These are phyloP conservation scores for Ustilago xerochloae DNA, from an alignment of 1,284 basidiomycete species.

Conservation along the genomic window DNA sequence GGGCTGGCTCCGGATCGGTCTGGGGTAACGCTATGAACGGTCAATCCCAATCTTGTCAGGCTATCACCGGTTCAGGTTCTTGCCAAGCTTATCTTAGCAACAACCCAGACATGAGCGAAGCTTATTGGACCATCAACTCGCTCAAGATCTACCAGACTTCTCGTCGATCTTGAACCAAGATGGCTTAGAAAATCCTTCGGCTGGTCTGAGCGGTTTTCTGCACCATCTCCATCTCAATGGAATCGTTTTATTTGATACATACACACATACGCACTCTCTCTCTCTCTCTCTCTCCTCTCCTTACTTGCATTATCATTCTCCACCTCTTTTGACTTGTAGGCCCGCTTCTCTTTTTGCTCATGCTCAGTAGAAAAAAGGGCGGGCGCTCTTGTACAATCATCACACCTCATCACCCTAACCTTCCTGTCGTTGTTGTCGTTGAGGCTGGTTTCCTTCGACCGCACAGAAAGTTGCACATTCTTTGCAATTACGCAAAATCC, in stretches of 20 bases:
- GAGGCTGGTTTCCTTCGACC: slow-evolving; percentile 6
- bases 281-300: too few relatives aligned
- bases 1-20: slow-evolving; percentile 44
- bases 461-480: background rate
- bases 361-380: too few relatives aligned
- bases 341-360: slow-evolving; percentile 1
- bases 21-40: slow-evolving; percentile 51
- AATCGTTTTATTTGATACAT: slow-evolving; percentile 5
- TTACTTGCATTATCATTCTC: background rate
- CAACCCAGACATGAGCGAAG: slow-evolving; percentile 43
- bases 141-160: slow-evolving; percentile 57
- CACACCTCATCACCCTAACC: background rate
- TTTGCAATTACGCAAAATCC: background rate
- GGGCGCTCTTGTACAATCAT: background rate
- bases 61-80: slow-evolving; percentile 26
- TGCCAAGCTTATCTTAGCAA: slow-evolving; percentile 40
- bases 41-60: slow-evolving; percentile 45
- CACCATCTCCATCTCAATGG: background rate
- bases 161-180: slow-evolving; percentile 17
- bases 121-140: slow-evolving; percentile 57
- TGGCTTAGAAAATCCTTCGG: background rate
- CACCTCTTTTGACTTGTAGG: background rate
- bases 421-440: slow-evolving; percentile 1
- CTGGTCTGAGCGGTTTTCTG: background rate
- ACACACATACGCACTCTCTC: background rate